phyloP scores from a whole-genome alignment of 1,139 yeast genomes.

The Yamadazyma oceani region DNA sequence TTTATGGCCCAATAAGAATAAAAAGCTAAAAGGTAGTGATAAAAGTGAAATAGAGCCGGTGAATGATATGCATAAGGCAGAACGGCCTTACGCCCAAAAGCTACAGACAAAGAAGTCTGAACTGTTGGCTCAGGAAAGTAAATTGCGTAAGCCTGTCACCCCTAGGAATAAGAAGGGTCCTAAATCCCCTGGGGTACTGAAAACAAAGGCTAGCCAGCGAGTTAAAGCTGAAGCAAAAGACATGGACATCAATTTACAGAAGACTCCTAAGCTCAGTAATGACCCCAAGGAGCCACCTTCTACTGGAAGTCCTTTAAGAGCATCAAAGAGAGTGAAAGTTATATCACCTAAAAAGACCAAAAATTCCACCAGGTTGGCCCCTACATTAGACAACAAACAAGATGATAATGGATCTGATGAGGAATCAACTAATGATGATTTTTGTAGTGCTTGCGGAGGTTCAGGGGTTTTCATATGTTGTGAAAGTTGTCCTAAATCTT shows the following conservation, averaged over 20 bases:
- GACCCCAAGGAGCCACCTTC: constrained; percentile 7
- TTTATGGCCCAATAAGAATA: constrained; percentile 36
- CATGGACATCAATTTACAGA: constrained; percentile 1
- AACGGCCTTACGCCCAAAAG: constrained; percentile 4
- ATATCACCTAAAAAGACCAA: constrained; percentile 41
- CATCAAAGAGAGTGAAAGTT: constrained; percentile 38
- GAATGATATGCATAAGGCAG: constrained; percentile 4
- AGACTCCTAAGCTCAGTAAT: neutral
- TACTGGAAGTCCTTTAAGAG: constrained; percentile 16
- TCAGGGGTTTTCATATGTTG: constrained; percentile 90
- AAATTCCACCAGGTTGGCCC: constrained; percentile 30
- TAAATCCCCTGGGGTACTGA: too few species aligned
- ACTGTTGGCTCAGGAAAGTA: constrained; percentile 32
- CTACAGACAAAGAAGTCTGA: constrained; percentile 23
- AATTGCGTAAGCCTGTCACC: constrained; percentile 24
- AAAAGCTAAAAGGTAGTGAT: constrained; percentile 6
- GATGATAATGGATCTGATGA: constrained; percentile 8
- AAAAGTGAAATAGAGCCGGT: constrained; percentile 4
- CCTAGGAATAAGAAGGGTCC: constrained; percentile 13
- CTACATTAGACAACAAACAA: constrained; percentile 13
- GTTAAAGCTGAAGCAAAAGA: neutral
- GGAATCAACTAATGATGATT: constrained; percentile 71
- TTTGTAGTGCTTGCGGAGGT: constrained; percentile 84
- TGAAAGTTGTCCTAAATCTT: constrained; percentile 88
- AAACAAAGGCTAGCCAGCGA: neutral